phyloP scores from a whole-genome alignment of 371 early-diverging fungal species.

The Funneliformis caledonium region DNA sequence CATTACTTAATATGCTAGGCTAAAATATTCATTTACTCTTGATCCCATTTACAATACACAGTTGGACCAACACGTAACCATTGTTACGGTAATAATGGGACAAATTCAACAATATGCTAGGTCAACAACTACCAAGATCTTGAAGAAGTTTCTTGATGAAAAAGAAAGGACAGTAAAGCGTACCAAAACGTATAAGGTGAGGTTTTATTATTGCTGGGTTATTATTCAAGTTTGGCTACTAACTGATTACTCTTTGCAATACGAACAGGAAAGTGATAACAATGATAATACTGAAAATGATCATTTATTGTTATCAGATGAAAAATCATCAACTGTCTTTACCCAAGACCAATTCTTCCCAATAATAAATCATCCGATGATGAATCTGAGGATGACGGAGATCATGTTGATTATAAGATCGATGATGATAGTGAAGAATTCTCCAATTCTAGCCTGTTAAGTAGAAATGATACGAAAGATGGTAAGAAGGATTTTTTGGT shows the following conservation, averaged over 20 bases:
- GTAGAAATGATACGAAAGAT: no score
- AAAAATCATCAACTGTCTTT: constrained; percentile 21
- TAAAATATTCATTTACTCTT: constrained; percentile 29
- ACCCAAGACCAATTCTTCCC: constrained; percentile 3
- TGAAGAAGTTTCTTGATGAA: constrained; percentile 30
- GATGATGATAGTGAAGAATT: not conserved
- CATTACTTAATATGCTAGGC: not conserved
- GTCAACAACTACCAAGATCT: constrained; percentile 15
- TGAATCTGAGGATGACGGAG: constrained; percentile 15
- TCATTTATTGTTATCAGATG: constrained; percentile 23
- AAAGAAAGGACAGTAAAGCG: constrained; percentile 36
- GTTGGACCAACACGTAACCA: not conserved
- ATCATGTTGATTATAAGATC: constrained; percentile 20
- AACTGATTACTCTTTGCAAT: constrained; percentile 38
- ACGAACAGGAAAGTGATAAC: constrained; percentile 30
- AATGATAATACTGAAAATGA: constrained; percentile 14
- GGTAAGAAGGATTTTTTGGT: not conserved
- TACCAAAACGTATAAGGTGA: constrained; percentile 27
- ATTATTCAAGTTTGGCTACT: constrained; percentile 16
- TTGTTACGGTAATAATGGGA: constrained; percentile 5
- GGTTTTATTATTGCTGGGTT: constrained; percentile 32
- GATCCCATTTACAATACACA: constrained; percentile 19
- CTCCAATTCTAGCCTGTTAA: no score
- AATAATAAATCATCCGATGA: constrained; percentile 7
- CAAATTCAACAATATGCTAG: constrained; percentile 36